These are phyloP conservation scores for Prunus salicina DNA, from an alignment of 306 rosid genomes.

Conservation along the genomic window DNA sequence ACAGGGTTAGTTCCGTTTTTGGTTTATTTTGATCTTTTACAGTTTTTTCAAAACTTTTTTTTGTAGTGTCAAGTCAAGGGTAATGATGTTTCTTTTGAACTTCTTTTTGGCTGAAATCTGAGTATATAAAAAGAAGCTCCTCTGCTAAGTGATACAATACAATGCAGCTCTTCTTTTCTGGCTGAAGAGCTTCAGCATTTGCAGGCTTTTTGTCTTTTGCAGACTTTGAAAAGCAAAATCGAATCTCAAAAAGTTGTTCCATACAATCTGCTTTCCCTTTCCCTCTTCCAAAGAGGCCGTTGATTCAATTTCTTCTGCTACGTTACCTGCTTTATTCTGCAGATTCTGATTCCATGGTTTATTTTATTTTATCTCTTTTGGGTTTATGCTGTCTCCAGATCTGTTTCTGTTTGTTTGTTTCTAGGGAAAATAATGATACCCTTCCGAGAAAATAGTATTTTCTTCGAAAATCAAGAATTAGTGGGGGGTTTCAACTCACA, in stretches of 20 bases:
- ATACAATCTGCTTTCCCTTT: conserved; percentile 32
- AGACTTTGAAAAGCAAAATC: conserved; percentile 29
- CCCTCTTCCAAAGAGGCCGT: conserved; percentile 10
- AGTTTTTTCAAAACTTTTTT: neutral
- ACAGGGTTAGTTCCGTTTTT: neutral
- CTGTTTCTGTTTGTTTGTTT: conserved; percentile 45
- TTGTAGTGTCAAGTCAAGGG: neutral
- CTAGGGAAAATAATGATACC: conserved; percentile 17
- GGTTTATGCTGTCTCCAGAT: conserved; percentile 28
- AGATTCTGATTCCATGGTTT: conserved; percentile 7
- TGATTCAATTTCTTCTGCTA: conserved; percentile 10
- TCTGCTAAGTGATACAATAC: conserved; percentile 11
- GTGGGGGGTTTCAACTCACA: neutral
- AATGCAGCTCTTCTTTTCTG: conserved; percentile 26
- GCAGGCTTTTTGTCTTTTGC: conserved; percentile 37
- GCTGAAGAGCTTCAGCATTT: conserved; percentile 43
- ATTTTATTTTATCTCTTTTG: conserved; percentile 13
- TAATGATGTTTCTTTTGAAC: conserved; percentile 41
- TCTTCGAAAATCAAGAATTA: neutral
- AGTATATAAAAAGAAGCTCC: neutral
- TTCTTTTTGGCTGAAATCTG: conserved; percentile 27
- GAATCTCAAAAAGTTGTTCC: conserved; percentile 38
- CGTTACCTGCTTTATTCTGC: conserved; percentile 35
- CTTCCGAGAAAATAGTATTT: neutral
- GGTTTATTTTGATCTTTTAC: neutral